Evolutionary conservation across 805 yeast species (phyloP).

Genomic region (Yarrowia yakushimensis): DNA sequence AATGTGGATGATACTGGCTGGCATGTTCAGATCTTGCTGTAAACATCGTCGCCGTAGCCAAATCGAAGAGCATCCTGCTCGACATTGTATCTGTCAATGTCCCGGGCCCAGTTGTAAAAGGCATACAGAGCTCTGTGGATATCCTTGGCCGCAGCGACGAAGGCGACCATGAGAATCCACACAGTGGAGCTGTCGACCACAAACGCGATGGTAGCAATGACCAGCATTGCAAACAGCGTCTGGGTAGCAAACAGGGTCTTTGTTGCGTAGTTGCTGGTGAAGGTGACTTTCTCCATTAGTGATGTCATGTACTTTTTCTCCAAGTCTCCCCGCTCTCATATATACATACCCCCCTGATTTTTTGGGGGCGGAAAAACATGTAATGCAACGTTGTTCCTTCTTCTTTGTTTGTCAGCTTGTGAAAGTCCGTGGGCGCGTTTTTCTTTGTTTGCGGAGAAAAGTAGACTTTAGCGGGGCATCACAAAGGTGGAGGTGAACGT

Average conservation of each 20-base stretch:
- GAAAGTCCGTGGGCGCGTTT: constrained; percentile 11
- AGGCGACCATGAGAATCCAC: constrained; percentile 11
- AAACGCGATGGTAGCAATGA: constrained; percentile 20
- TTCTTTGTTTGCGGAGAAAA: not conserved
- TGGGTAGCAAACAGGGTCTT: constrained; percentile 19
- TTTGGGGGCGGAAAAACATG: constrained; percentile 1
- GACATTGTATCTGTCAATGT: constrained; percentile 10
- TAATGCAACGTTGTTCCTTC: not conserved
- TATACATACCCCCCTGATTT: not conserved
- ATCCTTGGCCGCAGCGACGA: constrained; percentile 18
- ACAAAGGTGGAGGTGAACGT: constrained; percentile 5
- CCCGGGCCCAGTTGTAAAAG: constrained; percentile 23
- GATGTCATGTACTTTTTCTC: not conserved
- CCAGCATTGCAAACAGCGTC: constrained; percentile 18
- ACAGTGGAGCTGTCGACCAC: constrained; percentile 20
- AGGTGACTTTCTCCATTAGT: constrained; percentile 24
- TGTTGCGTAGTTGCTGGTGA: constrained; percentile 24
- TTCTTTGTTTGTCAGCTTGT: constrained; percentile 18
- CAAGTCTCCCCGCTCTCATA: constrained; percentile 11
- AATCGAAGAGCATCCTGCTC: constrained; percentile 19
- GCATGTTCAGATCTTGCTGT: not conserved
- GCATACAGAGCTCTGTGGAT: constrained; percentile 22
- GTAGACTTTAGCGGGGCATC: not conserved
- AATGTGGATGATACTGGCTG: not conserved
- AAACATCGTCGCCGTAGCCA: constrained; percentile 12